A percentile compares a stretch with the other conserved stretches of the same genome.
Evolutionary conservation across 169 alveolate genomes (phyloP).

Genomic region (Eimeria necatrix): DNA sequence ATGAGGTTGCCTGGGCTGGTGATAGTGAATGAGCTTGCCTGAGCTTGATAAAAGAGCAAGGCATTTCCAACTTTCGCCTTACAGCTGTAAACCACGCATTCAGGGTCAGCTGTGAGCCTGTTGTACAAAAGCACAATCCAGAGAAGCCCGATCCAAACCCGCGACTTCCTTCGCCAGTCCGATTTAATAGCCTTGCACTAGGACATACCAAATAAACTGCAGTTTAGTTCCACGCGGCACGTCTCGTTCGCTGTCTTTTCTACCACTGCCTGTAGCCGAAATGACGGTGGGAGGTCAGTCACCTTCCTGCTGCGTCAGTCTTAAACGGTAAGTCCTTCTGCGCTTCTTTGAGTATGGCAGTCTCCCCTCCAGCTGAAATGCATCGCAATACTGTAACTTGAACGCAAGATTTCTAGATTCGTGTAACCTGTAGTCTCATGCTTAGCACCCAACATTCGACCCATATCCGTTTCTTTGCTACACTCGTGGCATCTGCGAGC

Average conservation of each 20-base stretch:
- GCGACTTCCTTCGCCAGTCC: too few species aligned
- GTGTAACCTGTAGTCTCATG: too few species aligned
- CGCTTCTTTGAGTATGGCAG: constrained; percentile 24
- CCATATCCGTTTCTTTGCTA: neutral
- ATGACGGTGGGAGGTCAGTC: neutral
- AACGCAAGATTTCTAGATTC: too few species aligned
- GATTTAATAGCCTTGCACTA: too few species aligned
- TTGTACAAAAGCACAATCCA: neutral
- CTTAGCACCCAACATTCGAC: neutral
- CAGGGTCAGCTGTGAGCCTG: constrained; percentile 75
- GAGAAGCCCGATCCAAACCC: neutral
- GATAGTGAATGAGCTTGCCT: constrained; percentile 55
- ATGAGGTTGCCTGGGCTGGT: too few species aligned
- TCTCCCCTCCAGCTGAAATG: constrained; percentile 80
- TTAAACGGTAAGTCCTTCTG: constrained; percentile 63
- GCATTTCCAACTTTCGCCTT: constrained; percentile 61
- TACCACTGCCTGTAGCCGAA: neutral
- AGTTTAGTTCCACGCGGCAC: too few species aligned
- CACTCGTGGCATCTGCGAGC: too few species aligned
- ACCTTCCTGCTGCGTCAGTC: constrained; percentile 76
- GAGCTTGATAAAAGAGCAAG: constrained; percentile 77
- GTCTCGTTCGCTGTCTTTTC: neutral
- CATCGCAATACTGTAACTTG: too few species aligned
- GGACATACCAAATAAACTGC: too few species aligned
- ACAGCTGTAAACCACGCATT: constrained; percentile 33